phyloP scores from a whole-genome alignment of 2,329 filamentous ascomycete species.

The Exophiala sp. region DNA sequence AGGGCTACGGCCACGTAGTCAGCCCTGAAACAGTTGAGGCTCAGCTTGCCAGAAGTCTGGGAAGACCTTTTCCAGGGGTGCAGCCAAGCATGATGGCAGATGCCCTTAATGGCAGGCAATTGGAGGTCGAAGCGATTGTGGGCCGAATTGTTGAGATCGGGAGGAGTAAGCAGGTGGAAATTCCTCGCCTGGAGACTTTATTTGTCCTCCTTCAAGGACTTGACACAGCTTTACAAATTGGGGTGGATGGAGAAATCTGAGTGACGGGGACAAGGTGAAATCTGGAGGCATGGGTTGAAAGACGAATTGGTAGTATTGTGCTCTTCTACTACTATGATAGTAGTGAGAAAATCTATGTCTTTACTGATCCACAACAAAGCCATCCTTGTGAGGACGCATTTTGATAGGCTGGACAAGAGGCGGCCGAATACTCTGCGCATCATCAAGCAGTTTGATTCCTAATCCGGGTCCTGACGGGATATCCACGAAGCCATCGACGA shows the following conservation, averaged over 20 bases:
- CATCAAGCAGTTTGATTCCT: conserved; percentile 69
- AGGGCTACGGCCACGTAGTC: conserved; percentile 35
- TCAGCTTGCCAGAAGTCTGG: conserved; percentile 37
- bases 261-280: too few relatives aligned
- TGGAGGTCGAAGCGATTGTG: conserved; percentile 51
- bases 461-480: conserved; percentile 57
- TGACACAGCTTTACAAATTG: neutral
- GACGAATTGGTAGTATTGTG: neutral
- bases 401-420: conserved; percentile 12
- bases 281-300: neutral
- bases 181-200: conserved; percentile 3
- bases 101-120: conserved; percentile 37
- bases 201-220: conserved; percentile 5
- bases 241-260: neutral
- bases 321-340: neutral
- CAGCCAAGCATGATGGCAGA: conserved; percentile 52
- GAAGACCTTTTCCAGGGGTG: conserved; percentile 37
- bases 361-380: conserved; percentile 16
- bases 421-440: conserved; percentile 29
- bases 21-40: conserved; percentile 36
- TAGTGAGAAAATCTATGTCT: neutral
- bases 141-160: conserved; percentile 39
- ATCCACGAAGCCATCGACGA: conserved; percentile 62
- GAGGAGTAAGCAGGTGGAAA: neutral
- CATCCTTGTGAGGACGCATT: conserved; percentile 14